These are phyloP conservation scores for Auricularia heimuer DNA, from an alignment of 768 basidiomycete genomes.

Conservation along the genomic window DNA sequence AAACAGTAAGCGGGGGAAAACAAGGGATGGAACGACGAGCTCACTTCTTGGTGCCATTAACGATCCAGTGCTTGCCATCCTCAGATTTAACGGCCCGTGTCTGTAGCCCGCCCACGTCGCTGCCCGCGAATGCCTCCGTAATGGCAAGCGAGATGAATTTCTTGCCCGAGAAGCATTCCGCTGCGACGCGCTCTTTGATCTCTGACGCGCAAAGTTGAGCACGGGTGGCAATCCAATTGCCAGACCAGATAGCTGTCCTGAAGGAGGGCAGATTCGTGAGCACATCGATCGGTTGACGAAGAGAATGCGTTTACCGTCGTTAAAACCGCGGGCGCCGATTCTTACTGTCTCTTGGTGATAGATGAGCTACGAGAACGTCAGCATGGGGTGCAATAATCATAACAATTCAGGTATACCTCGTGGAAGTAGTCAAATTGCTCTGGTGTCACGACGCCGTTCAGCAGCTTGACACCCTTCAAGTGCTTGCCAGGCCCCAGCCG, in stretches of 20 bases:
- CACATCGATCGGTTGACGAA: conserved; percentile 18
- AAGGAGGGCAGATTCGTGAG: not conserved
- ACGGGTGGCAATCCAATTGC: conserved; percentile 79
- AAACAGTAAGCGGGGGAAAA: not conserved
- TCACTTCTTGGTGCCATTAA: conserved; percentile 90
- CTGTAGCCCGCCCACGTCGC: conserved; percentile 75
- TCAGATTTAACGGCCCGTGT: conserved; percentile 64
- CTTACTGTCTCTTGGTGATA: conserved; percentile 75
- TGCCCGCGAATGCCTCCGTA: conserved; percentile 88
- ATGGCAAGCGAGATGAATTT: conserved; percentile 87
- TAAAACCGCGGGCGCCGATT: conserved; percentile 75
- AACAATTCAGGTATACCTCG: not conserved
- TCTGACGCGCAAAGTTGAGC: conserved; percentile 72
- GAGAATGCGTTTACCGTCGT: conserved; percentile 73
- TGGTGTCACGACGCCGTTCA: conserved; percentile 65
- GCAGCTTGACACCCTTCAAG: conserved; percentile 62
- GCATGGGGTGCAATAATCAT: not conserved
- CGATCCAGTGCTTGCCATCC: conserved; percentile 82
- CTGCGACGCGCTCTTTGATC: conserved; percentile 62
- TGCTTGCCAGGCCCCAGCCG: conserved; percentile 86
- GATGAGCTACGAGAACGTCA: conserved; percentile 40
- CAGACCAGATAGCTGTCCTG: conserved; percentile 30
- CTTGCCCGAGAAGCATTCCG: conserved; percentile 57
- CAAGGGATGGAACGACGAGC: conserved; percentile 9
- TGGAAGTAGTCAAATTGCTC: conserved; percentile 36